Percentiles rank a stretch among this genome's conserved stretches.
phyloP scores from a whole-genome alignment of 1,284 basidiomycete species.

The Puccinia novopanici region DNA sequence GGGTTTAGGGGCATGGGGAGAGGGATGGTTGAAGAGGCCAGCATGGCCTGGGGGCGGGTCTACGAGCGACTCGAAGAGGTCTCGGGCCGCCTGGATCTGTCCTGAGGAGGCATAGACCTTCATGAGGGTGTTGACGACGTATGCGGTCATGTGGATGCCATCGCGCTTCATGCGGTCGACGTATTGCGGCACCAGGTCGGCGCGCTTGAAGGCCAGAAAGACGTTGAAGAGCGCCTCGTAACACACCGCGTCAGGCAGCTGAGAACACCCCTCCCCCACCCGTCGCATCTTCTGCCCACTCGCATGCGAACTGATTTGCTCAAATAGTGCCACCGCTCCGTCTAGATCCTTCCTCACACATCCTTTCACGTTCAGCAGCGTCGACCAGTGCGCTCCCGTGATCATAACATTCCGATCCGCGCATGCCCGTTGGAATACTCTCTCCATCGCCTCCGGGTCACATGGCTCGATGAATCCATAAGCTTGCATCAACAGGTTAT shows the following conservation, averaged over 20 bases:
- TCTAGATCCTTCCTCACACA: constrained; percentile 76
- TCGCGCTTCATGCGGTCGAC: constrained; percentile 67
- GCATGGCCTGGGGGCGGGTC: constrained; percentile 66
- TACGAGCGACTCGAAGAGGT: constrained; percentile 80
- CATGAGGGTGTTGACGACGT: constrained; percentile 91
- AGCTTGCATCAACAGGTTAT: constrained; percentile 77
- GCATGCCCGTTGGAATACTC: constrained; percentile 69
- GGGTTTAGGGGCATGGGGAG: neutral
- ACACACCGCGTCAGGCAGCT: constrained; percentile 75
- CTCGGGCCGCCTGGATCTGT: constrained; percentile 70
- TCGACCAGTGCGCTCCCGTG: constrained; percentile 85
- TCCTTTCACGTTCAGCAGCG: constrained; percentile 87
- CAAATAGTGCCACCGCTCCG: constrained; percentile 75
- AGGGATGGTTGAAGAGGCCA: constrained; percentile 59
- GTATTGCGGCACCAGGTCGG: constrained; percentile 76
- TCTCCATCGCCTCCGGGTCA: constrained; percentile 74
- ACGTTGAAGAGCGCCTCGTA: constrained; percentile 91
- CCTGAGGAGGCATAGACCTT: constrained; percentile 77
- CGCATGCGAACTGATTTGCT: constrained; percentile 65
- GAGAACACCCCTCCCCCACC: constrained; percentile 54
- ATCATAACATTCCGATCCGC: constrained; percentile 66
- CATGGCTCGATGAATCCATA: constrained; percentile 73
- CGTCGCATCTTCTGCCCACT: neutral
- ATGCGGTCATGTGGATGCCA: constrained; percentile 86
- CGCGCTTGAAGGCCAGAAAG: constrained; percentile 74